Percentiles rank a stretch among this genome's conserved stretches.
phyloP scores from a whole-genome alignment of 768 basidiomycete genomes.

The Sutorius australiensis region DNA sequence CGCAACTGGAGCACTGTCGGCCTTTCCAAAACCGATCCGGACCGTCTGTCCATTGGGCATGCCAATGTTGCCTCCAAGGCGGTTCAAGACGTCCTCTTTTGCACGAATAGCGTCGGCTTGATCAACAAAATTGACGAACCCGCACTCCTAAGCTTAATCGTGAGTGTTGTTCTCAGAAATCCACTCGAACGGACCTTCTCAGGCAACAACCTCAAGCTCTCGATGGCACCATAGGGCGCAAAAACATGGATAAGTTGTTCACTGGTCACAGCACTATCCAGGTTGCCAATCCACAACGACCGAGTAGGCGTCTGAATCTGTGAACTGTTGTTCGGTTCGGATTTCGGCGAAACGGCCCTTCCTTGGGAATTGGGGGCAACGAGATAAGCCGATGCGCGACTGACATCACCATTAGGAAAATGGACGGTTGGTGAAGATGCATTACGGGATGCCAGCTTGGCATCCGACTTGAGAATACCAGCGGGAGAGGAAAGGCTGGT shows the following conservation, averaged over 20 bases:
- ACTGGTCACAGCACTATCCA: conserved; percentile 91
- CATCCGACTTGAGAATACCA: conserved; percentile 57
- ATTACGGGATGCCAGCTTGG: conserved; percentile 46
- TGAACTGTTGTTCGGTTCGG: conserved; percentile 57
- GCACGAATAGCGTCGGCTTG: conserved; percentile 94
- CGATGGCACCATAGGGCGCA: conserved; percentile 94
- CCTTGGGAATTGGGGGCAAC: conserved; percentile 64
- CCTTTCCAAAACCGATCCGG: conserved; percentile 97
- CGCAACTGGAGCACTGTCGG: conserved; percentile 91
- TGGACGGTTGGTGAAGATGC: conserved; percentile 53
- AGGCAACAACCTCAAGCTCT: conserved; percentile 88
- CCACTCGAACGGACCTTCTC: conserved; percentile 70
- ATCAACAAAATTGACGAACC: conserved; percentile 98
- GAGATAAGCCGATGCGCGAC: conserved; percentile 64
- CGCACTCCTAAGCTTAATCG: conserved; percentile 73
- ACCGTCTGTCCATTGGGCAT: conserved; percentile 96
- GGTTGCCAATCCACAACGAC: conserved; percentile 97
- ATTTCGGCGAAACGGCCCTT: conserved; percentile 80
- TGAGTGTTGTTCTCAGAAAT: conserved; percentile 13
- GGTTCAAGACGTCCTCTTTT: conserved; percentile 95
- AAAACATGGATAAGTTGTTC: conserved; percentile 95
- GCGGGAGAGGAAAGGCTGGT: conserved; percentile 27
- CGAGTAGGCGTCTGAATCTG: conserved; percentile 93
- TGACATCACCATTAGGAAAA: conserved; percentile 62
- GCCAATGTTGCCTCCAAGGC: conserved; percentile 89